phyloP scores from a whole-genome alignment of 2,329 filamentous ascomycete genomes.

The Coniochaeta sp. region DNA sequence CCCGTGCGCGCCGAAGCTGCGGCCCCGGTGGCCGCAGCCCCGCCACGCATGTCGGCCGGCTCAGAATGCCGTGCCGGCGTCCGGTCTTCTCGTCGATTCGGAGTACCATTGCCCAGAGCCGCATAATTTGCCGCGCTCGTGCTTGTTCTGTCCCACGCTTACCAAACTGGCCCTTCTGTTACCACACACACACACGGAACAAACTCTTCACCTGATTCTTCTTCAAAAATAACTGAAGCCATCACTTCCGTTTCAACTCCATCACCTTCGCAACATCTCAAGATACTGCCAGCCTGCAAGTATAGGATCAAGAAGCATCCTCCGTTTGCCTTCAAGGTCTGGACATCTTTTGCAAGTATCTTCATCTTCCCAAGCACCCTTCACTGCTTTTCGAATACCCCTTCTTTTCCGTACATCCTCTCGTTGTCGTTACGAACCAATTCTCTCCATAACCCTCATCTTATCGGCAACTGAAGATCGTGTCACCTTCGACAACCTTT shows the following conservation, averaged over 20 bases:
- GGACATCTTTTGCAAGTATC: neutral
- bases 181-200: neutral
- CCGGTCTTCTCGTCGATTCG: neutral
- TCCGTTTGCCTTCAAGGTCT: neutral
- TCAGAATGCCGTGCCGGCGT: too few relatives aligned
- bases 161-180: neutral
- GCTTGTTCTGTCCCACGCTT: neutral
- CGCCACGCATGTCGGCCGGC: too few relatives aligned
- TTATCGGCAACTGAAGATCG: neutral
- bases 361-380: neutral
- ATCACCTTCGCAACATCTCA: neutral
- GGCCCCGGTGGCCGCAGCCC: too few relatives aligned
- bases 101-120: neutral
- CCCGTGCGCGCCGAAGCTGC: too few relatives aligned
- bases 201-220: neutral
- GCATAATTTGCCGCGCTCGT: neutral
- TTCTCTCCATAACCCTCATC: neutral
- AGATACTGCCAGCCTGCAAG: neutral
- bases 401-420: neutral
- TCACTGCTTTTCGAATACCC: neutral
- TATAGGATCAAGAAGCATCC: neutral
- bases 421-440: neutral
- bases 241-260: neutral
- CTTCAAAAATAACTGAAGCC: neutral
- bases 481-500: neutral